These are phyloP conservation scores for Amanita exitialis DNA, from an alignment of 768 basidiomycete species.

Conservation along the genomic window DNA sequence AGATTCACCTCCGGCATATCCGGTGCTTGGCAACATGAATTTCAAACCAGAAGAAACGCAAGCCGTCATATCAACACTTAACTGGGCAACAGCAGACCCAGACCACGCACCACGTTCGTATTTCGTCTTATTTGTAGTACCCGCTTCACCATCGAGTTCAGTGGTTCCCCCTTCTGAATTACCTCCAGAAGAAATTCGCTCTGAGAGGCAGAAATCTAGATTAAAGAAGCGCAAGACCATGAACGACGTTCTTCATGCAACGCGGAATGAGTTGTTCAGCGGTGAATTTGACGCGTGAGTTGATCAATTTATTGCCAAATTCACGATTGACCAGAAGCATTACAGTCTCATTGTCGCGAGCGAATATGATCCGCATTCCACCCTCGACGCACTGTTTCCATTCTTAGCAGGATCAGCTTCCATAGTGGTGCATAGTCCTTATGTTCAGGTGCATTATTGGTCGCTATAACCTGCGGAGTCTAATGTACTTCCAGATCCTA, in stretches of 20 bases:
- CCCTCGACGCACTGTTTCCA: conserved; percentile 62
- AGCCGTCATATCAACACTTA: conserved; percentile 52
- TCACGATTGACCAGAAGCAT: conserved; percentile 2
- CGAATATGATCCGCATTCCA: conserved; percentile 77
- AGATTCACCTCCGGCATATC: conserved; percentile 90
- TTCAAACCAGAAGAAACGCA: conserved; percentile 48
- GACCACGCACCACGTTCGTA: conserved; percentile 57
- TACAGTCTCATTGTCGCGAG: conserved; percentile 69
- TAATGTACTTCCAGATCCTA: conserved; percentile 41
- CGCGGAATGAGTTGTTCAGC: conserved; percentile 71
- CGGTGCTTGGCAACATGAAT: conserved; percentile 79
- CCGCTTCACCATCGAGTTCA: conserved; percentile 14
- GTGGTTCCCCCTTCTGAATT: conserved; percentile 54
- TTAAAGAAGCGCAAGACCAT: conserved; percentile 70
- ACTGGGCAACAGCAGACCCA: conserved; percentile 86
- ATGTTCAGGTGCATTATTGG: conserved; percentile 50
- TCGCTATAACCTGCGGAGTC: neutral
- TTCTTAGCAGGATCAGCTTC: conserved; percentile 81
- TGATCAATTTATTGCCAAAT: neutral
- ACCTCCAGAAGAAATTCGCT: conserved; percentile 46
- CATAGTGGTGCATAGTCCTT: conserved; percentile 80
- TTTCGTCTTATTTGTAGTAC: neutral
- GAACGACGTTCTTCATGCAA: conserved; percentile 47
- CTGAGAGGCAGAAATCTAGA: conserved; percentile 62
- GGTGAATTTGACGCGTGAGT: conserved; percentile 86